Evolutionary conservation across 2,329 filamentous ascomycete species (phyloP), one percentile per base, ranked within the genome.

Genomic region (Ceratocystis huliohia): DNA sequence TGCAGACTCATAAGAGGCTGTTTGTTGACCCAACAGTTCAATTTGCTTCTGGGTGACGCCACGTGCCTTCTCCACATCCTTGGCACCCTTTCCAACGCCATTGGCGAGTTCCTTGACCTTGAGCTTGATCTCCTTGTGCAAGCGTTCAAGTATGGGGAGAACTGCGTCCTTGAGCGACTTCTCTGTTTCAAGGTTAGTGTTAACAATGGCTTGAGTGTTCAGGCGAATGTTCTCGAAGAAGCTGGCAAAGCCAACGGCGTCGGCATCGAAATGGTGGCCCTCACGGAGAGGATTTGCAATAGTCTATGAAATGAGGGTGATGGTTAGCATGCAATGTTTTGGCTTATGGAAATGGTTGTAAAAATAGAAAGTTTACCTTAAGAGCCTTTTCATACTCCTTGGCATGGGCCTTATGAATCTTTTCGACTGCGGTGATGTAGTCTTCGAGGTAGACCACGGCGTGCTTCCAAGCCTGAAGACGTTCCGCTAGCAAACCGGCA

Each of bases 331-430:
- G 44, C 22, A 46, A 48, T 30, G 61, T 17, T 53, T 8, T 15
- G 17, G 3, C 7, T 53, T 6, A 6, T 15, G 37, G 22, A 20
- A 20, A 25, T 17, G 22, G 46, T 17, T 10, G 30, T 74, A 30
- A 65, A 65, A 86, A 7, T 20, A 2, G n/a, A 33, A 41, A 1
- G 37, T 71, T 20, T 65, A 76, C 87, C 86, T 97, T 99, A 73
- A 97, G 78, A 8, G 94, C 87, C 77, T 89, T 93, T 79, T 97
- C 92, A 73, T 96, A 96, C 76, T 97, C 93, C 79, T 96, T 97
- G 65, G 90, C 86, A 71, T 96, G 88, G 10, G 84, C 82, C 73
- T 86, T 88, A 74, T 96, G 88, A 67, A 90, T 81, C 81, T 93
- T 96, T 76, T 96, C 91, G 2, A 91, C 89, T 5, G 88, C 86